Evolutionary conservation across 305 asterid species (phyloP), one percentile per base, ranked within the genome.

Genomic region (Plantago lanceolata): DNA sequence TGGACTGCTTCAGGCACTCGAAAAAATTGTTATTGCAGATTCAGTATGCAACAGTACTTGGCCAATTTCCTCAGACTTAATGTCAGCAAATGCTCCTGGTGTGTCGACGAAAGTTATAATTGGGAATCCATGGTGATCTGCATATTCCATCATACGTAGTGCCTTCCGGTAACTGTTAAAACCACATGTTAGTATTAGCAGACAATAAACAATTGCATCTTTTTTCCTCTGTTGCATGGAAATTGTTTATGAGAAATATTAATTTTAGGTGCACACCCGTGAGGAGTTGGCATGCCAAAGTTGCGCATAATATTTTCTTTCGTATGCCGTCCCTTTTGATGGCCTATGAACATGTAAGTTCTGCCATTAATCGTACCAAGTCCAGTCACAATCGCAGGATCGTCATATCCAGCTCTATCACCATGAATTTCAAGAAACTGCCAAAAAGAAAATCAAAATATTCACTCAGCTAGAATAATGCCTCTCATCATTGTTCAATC

Each of bases 201-300:
- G 18, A 20, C 11, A 17, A 52, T 28, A 1, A 21, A 8, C 44
- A 44, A 11, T 60, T 49, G 35, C 17, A 37, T 7, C 44, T 37
- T 37, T 37, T 52, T 57, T 47, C 24, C 26, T 64, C 37, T 24
- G 28, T 57, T 28, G 28, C 43, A 31, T 48, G 44, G 20, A 60
- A 59, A 37, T 53, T 58, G 16, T 59, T 19, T 37, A 60, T 26
- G 11, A 67, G 59, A 18, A 74, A 51, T 29, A 3, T 48, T 48
- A 28, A 31, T 13, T 20, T 48, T 56, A 73, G 65, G 58, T 65
- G 40, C 81, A 70, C 85, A 94, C 99, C 99, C 99, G 70, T 94
- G 99, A 59, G 99, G 99, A 53, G 99, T 94, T 47, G 99, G 99
- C 99, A 94, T 94, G 79, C 97, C 99, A 74, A 94, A 94, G 87